phyloP scores from a whole-genome alignment of 2,329 filamentous ascomycete genomes.

The Bimuria novae-zelandiae region DNA sequence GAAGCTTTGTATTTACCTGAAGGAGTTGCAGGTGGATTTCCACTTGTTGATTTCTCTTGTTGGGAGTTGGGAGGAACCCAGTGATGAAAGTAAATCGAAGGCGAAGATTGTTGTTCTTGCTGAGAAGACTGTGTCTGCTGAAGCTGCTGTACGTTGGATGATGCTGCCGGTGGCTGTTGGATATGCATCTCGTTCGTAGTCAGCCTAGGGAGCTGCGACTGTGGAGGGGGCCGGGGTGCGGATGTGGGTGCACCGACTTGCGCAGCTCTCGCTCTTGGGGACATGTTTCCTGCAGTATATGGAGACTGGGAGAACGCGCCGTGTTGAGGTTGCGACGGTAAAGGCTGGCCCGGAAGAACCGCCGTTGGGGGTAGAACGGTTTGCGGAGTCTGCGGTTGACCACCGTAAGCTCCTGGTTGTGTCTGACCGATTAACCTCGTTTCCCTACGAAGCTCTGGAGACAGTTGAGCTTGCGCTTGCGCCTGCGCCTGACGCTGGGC shows the following conservation, averaged over 20 bases:
- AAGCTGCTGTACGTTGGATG: slow-evolving; percentile 47
- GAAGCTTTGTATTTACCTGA: slow-evolving; percentile 63
- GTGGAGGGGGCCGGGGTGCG: slow-evolving; percentile 51
- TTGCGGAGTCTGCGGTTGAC: slow-evolving; percentile 36
- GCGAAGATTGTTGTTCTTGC: slow-evolving; percentile 67
- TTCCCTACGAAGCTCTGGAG: slow-evolving; percentile 50
- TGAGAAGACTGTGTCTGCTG: slow-evolving; percentile 57
- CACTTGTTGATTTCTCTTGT: slow-evolving; percentile 55
- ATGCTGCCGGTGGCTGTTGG: slow-evolving; percentile 51
- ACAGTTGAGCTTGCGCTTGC: slow-evolving; percentile 44
- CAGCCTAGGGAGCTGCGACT: slow-evolving; percentile 55
- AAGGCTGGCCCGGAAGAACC: slow-evolving; percentile 45
- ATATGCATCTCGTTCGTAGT: slow-evolving; percentile 59
- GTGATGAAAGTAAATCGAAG: slow-evolving; percentile 87
- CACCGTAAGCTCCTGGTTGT: slow-evolving; percentile 37
- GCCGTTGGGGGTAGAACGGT: slow-evolving; percentile 38
- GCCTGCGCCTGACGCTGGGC: slow-evolving; percentile 48
- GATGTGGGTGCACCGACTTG: slow-evolving; percentile 45
- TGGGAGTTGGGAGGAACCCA: slow-evolving; percentile 82
- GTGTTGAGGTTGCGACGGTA: slow-evolving; percentile 44
- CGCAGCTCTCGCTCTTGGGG: slow-evolving; percentile 40
- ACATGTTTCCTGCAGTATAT: slow-evolving; percentile 37
- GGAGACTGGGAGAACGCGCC: slow-evolving; percentile 46
- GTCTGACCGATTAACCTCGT: slow-evolving; percentile 48
- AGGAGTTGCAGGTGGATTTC: slow-evolving; percentile 72